These are phyloP conservation scores for Trichosanthes cucumerina DNA, from an alignment of 306 rosid species.

Conservation along the genomic window DNA sequence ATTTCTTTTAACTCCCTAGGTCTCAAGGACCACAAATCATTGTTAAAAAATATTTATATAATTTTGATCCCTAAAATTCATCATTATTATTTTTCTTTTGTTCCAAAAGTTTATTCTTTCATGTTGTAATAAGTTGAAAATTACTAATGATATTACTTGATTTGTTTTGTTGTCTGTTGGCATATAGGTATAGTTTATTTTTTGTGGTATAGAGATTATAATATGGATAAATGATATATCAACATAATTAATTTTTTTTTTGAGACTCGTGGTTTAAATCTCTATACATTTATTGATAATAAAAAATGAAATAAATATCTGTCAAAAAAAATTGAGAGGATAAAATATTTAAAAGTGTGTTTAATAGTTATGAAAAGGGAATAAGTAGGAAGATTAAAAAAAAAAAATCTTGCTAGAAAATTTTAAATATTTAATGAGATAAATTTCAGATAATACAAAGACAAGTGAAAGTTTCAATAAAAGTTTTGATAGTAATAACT, in stretches of 20 bases:
- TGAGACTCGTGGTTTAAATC: too few species aligned
- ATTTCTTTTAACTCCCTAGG: neutral
- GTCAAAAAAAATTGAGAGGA: too few species aligned
- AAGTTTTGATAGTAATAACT: neutral
- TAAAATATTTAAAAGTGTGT: too few species aligned
- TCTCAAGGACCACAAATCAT: too few species aligned
- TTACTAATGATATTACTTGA: neutral
- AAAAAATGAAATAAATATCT: too few species aligned
- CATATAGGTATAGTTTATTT: neutral
- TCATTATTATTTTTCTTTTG: neutral
- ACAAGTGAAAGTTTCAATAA: neutral
- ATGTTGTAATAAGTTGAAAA: neutral
- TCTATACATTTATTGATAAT: too few species aligned
- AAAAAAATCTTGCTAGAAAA: too few species aligned
- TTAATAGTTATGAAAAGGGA: too few species aligned
- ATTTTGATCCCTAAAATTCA: neutral
- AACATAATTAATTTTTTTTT: too few species aligned
- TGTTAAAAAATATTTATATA: too few species aligned
- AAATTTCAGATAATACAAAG: neutral
- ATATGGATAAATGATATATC: too few species aligned
- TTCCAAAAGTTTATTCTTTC: neutral
- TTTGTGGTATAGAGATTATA: neutral
- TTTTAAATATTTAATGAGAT: neutral
- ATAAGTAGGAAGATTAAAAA: too few species aligned
- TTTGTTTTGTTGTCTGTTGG: neutral